Evolutionary conservation across 1,284 basidiomycete species (phyloP), one percentile per base, ranked within the genome.

Genomic region (Austroboletus niveus): DNA sequence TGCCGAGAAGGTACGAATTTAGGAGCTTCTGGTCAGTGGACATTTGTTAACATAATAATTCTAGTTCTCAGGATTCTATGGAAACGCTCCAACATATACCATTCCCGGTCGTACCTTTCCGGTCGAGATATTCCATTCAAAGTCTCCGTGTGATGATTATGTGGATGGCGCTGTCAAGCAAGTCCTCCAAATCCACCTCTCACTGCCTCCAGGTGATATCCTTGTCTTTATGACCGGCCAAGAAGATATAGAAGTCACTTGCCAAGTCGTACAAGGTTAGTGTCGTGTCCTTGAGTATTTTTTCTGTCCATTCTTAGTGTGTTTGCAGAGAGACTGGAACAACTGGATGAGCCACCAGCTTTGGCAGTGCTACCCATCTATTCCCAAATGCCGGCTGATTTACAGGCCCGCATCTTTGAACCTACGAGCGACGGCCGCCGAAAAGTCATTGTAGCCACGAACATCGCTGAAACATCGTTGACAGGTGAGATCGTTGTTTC

Each of bases 151-250:
- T 65, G 96, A 98, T 65, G 97, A 99, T 66, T 99, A 99, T 63
- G 97, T 99, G 53, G 97, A 99, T 64, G 87, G 90, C 56, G 91
- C 97, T 0, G 95, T 99, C 57, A 99, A 98, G 74, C 95, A 99
- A 72, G 90, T 98, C 8, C 78, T 99, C 8, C 92, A 96, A 63
- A 98, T 99, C 47, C 97, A 99, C 66, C 77, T 99, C 24, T 94
- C 94, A 0, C 81, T 90, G 17, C 93, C 94, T n/a, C 84, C 85
- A 0, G 97, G 97, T 6, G 97, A 99, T 73, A 92, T 99, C 51
- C 78, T 99, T 35, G 93, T 99, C 14, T 99, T 99, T 71, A 99
- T 99, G 96, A 99, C 97, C 27, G 97, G 97, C 50, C 97, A 99
- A 72, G 97, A 99, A 72, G 97, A 99, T 68, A 99, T 99, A 57